A percentile compares a stretch with the other conserved stretches of the same genome.
Conservation (phyloP, 148 eudicot genomes). For the Fagopyrum homotropicum region DNA sequence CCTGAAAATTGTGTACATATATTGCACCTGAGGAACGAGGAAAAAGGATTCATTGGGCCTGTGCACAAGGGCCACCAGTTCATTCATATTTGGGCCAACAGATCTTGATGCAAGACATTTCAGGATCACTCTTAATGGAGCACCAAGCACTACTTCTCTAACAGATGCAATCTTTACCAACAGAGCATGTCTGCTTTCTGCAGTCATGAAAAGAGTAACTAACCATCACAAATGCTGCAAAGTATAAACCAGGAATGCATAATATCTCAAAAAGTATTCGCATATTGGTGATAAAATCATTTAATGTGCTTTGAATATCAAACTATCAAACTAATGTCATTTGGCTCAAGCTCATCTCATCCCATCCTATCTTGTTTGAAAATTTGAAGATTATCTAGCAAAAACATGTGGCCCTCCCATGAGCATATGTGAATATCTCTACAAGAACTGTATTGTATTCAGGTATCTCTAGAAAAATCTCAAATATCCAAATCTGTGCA, state of each 20-base stretch:
- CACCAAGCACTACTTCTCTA: constrained; percentile 91
- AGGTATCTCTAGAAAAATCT: background rate
- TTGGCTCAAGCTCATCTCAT: constrained; percentile 7
- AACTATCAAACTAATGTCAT: background rate
- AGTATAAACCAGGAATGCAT: constrained; percentile 7
- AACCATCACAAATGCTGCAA: constrained; percentile 17
- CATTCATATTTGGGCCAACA: constrained; percentile 42
- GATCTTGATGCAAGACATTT: constrained; percentile 73
- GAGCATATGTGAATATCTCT: background rate
- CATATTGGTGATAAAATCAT: background rate
- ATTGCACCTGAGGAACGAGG: constrained; percentile 67
- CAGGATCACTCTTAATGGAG: constrained; percentile 71
- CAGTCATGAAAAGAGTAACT: constrained; percentile 15
- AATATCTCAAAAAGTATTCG: background rate
- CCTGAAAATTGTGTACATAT: background rate
- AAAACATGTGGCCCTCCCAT: background rate
- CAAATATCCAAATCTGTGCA: background rate
- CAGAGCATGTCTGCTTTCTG: constrained; percentile 55
- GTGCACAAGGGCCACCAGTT: constrained; percentile 74
- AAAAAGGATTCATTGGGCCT: constrained; percentile 92
- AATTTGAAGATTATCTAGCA: background rate
- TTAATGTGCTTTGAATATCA: background rate
- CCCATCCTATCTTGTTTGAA: background rate
- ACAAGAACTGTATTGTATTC: background rate
- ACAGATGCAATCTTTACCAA: constrained; percentile 79